A percentile compares a stretch with the other conserved stretches of the same genome.
These are phyloP conservation scores for Cystobasidium sp. DNA, from an alignment of 1,284 basidiomycete species.

Conservation along the genomic window DNA sequence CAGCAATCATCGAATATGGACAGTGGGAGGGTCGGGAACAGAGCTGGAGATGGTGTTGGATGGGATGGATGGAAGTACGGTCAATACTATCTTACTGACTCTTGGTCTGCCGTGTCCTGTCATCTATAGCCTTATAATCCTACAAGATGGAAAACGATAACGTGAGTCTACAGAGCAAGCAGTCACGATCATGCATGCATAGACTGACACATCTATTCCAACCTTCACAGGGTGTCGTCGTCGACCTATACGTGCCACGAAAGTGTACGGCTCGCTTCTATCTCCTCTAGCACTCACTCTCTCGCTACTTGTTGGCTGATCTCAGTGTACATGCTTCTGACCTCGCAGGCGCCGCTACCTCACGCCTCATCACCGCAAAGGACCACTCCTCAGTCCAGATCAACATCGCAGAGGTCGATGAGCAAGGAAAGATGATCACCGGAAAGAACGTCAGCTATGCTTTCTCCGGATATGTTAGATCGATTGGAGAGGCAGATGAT, in stretches of 20 bases:
- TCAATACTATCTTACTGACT: neutral
- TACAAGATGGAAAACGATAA: slow-evolving; percentile 44
- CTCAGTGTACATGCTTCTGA: slow-evolving; percentile 10
- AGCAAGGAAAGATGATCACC: slow-evolving; percentile 82
- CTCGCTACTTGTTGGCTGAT: neutral
- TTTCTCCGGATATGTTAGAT: slow-evolving; percentile 89
- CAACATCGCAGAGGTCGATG: slow-evolving; percentile 91
- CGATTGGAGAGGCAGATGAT: slow-evolving; percentile 95
- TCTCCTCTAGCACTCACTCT: neutral
- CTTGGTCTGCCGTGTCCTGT: neutral
- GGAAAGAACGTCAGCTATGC: slow-evolving; percentile 87
- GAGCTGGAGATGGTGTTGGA: neutral
- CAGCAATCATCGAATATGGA: neutral
- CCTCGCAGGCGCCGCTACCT: slow-evolving; percentile 60
- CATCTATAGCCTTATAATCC: neutral
- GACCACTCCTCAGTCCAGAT: slow-evolving; percentile 99
- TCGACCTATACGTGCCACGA: slow-evolving; percentile 99
- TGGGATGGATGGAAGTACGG: neutral
- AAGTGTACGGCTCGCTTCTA: slow-evolving; percentile 85
- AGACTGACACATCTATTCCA: neutral
- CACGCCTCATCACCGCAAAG: slow-evolving; percentile 96
- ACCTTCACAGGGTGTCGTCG: slow-evolving; percentile 82
- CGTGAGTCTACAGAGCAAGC: slow-evolving; percentile 18
- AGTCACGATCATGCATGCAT: neutral
- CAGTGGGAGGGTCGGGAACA: neutral